A percentile compares a stretch with the other conserved stretches of the same genome.
These are phyloP conservation scores for Candida sonorensis DNA, from an alignment of 805 yeast species.

Conservation along the genomic window DNA sequence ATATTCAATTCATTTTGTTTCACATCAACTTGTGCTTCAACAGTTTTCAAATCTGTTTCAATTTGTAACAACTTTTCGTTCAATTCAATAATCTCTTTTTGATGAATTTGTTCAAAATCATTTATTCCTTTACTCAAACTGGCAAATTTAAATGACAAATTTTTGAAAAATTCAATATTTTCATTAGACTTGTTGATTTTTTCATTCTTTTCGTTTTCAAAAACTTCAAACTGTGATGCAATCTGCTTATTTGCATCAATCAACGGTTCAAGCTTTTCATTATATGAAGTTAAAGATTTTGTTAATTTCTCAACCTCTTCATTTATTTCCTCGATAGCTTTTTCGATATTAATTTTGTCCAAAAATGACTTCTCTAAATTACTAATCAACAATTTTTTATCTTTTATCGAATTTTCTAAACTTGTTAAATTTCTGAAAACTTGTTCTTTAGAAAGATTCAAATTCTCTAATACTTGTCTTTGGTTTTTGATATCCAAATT, in stretches of 20 bases:
- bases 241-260: no score
- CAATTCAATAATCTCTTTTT: conserved; percentile 8
- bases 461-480: conserved; percentile 28
- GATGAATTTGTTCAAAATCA: conserved; percentile 21
- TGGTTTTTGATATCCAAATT: conserved; percentile 32
- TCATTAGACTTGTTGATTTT: no score
- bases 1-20: conserved; percentile 45
- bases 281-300: conserved; percentile 2
- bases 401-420: conserved; percentile 46
- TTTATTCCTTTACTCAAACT: conserved; percentile 36
- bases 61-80: conserved; percentile 4
- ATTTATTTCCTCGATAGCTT: conserved; percentile 22
- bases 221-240: no score
- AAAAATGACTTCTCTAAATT: conserved; percentile 44
- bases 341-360: conserved; percentile 37
- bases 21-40: conserved; percentile 25
- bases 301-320: conserved; percentile 18
- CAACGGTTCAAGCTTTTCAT: conserved; percentile 1
- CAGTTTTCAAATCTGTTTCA: conserved; percentile 15
- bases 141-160: conserved; percentile 33
- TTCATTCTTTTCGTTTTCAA: no score
- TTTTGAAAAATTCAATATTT: no score
- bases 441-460: conserved; percentile 37
- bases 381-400: conserved; percentile 44
- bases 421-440: conserved; percentile 36